Evolutionary conservation across 352 stramenopile genomes (phyloP).

Genomic region (Blastocystis sp.): DNA sequence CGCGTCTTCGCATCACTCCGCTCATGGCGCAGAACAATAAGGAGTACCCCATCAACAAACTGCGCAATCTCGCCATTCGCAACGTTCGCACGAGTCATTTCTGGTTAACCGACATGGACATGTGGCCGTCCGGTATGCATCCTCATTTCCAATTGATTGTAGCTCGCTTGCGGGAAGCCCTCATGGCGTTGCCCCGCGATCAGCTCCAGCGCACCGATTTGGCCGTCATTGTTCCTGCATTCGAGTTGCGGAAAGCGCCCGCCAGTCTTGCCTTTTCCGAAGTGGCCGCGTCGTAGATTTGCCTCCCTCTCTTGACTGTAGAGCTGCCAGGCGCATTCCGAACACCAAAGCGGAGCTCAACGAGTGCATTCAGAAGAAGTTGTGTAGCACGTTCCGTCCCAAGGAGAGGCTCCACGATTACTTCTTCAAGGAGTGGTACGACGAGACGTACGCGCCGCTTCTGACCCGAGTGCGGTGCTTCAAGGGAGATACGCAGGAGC

Average conservation of each 20-base stretch:
- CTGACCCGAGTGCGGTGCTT: constrained; percentile 59
- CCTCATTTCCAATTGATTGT: constrained; percentile 1
- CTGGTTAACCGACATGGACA: constrained; percentile 74
- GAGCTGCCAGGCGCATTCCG: constrained; percentile 5
- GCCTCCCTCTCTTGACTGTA: background rate
- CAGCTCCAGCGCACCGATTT: constrained; percentile 18
- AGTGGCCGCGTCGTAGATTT: background rate
- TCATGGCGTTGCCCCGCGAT: constrained; percentile 19
- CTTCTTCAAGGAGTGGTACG: constrained; percentile 56
- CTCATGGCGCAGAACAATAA: background rate
- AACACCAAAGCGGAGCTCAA: constrained; percentile 26
- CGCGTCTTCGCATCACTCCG: background rate
- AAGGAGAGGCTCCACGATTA: constrained; percentile 62
- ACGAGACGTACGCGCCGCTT: constrained; percentile 33
- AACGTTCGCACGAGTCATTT: constrained; percentile 64
- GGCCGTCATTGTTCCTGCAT: constrained; percentile 65
- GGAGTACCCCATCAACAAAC: constrained; percentile 69
- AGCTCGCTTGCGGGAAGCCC: constrained; percentile 14
- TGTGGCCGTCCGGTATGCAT: constrained; percentile 68
- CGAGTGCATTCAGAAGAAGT: constrained; percentile 1
- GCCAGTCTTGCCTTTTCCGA: background rate
- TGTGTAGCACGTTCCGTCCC: constrained; percentile 50
- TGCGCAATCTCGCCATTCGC: constrained; percentile 72
- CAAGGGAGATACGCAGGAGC: constrained; percentile 69
- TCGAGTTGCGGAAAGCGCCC: background rate